Base-by-base conservation (phyloP, 495 filamentous ascomycete species). In the Trichoderma asperelloides region DNA sequence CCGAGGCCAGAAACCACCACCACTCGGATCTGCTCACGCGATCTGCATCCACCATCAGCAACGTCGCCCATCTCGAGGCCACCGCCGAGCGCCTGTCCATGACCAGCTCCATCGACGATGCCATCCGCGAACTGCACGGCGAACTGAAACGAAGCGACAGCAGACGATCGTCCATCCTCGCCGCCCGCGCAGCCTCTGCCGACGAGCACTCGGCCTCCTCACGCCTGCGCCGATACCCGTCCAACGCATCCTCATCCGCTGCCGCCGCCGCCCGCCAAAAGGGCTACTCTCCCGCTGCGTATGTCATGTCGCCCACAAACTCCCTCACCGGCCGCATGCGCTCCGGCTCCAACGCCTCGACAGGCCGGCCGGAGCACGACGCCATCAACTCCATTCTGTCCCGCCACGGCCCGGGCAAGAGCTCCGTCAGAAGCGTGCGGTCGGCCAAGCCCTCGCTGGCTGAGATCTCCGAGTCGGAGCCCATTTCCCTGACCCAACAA, bases 21-120 rank as follows among this genome's bases (percentile, higher is more conserved):
- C 47, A 51, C 47, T n/a, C 47, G 18, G 64, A 39, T 30, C 62
- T 85, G 49, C 74, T 87, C 37, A 79, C 82, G 65, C 81, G 93
- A 65, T 86, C 82, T 68, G 88, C 89, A 28, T 89, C 89, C 37
- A 91, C 89, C 72, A 77, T 87, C 25, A 83, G 84, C 73, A 94
- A 93, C 80, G 88, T 96, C 67, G 89, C 92, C 74, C 85, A 89
- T 55, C 80, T 96, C 69, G 92, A 96, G 72, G 84, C 87, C 69
- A 90, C 87, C 51, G 92, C 92, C 28, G 92, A 96, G 77, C 84
- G 88, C 45, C 79, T 96, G 73, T 93, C 89, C 71, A 85, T 86
- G 70, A 89, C 86, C 51, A 89, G 87, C n/a, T 88, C 88, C 18
- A 89, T 96, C 72, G 91, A 87, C 51, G 87, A 88, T 73, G 91